These are phyloP conservation scores for Papiliotrema nemorosa DNA, from an alignment of 1,284 basidiomycete species.

Conservation along the genomic window DNA sequence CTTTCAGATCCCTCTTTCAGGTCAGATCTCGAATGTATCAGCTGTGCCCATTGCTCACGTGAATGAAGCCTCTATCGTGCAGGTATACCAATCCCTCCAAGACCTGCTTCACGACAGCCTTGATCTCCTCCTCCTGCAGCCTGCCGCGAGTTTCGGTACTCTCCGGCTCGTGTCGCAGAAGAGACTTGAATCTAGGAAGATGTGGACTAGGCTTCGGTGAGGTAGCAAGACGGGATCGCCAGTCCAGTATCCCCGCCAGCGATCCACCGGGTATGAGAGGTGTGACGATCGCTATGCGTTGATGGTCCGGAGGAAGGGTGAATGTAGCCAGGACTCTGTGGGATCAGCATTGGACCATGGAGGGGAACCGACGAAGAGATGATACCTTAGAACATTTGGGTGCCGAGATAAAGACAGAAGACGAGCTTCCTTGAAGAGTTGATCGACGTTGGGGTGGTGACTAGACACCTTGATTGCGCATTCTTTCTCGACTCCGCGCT, in stretches of 20 bases:
- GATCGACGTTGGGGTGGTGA: constrained; percentile 29
- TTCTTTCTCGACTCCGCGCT: constrained; percentile 6
- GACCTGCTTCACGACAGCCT: constrained; percentile 67
- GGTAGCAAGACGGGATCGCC: constrained; percentile 20
- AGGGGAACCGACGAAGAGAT: background rate
- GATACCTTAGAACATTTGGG: constrained; percentile 41
- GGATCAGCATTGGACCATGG: background rate
- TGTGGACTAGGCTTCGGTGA: background rate
- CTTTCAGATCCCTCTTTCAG: constrained; percentile 50
- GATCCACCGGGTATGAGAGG: constrained; percentile 40
- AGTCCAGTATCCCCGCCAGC: constrained; percentile 37
- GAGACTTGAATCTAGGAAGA: background rate
- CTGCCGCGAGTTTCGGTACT: background rate
- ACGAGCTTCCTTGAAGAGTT: constrained; percentile 32
- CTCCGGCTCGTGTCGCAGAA: constrained; percentile 2
- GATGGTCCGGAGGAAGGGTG: constrained; percentile 40
- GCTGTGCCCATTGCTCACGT: constrained; percentile 48
- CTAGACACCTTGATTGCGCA: constrained; percentile 44
- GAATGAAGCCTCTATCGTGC: constrained; percentile 85
- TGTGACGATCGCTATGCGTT: constrained; percentile 40
- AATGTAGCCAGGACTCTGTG: constrained; percentile 38
- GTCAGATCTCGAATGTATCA: background rate
- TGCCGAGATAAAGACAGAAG: constrained; percentile 38
- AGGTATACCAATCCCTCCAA: constrained; percentile 80
- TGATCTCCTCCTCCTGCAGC: constrained; percentile 43